These are phyloP conservation scores for Podospora pseudocomata DNA, from an alignment of 495 filamentous ascomycete species.

Conservation along the genomic window DNA sequence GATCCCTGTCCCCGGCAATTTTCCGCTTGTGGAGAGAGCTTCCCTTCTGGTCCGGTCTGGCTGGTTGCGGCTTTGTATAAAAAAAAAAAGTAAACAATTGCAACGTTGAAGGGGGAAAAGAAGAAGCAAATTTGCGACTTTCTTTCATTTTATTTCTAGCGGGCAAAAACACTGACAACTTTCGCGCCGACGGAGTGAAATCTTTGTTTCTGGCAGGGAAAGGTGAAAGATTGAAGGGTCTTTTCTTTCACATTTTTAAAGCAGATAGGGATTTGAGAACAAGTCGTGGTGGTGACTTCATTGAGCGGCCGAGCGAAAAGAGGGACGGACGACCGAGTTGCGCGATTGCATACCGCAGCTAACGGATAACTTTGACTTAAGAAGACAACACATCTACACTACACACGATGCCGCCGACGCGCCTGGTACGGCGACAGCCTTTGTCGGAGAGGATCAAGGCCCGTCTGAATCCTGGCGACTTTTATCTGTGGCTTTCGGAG, in stretches of 20 bases:
- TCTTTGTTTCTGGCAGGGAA: neutral
- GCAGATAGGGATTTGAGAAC: constrained; percentile 12
- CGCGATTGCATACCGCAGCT: neutral
- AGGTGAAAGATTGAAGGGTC: neutral
- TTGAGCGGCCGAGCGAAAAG: neutral
- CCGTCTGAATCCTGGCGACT: constrained; percentile 82
- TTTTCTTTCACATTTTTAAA: constrained; percentile 3
- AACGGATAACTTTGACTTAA: neutral
- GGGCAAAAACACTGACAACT: neutral
- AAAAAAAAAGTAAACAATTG: constrained; percentile 4
- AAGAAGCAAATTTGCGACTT: neutral
- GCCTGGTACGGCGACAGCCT: constrained; percentile 76
- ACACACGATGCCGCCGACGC: constrained; percentile 36
- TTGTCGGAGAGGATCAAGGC: constrained; percentile 70
- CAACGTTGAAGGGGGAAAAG: neutral
- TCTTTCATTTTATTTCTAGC: neutral
- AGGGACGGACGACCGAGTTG: neutral
- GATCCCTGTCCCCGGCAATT: constrained; percentile 3
- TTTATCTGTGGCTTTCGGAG: constrained; percentile 83
- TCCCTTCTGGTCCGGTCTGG: neutral
- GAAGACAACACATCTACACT: neutral
- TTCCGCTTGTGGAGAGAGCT: neutral
- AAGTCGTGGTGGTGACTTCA: constrained; percentile 8
- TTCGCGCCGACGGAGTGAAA: neutral
- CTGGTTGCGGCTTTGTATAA: neutral